phyloP scores from a whole-genome alignment of 495 filamentous ascomycete genomes.

The Neurospora intermedia region DNA sequence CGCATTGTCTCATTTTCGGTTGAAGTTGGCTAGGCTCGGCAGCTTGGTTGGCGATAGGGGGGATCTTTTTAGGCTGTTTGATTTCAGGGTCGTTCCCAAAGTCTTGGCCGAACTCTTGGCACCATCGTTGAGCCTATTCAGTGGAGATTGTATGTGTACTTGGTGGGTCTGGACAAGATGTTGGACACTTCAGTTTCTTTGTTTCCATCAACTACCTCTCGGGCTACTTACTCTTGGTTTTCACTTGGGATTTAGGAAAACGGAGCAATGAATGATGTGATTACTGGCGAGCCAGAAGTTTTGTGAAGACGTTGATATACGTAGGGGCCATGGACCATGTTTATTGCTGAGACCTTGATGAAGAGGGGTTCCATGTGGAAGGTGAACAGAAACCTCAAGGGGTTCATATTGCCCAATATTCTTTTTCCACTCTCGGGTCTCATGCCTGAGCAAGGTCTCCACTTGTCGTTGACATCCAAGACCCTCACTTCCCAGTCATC shows the following conservation, averaged over 20 bases:
- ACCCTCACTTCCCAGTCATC: background rate
- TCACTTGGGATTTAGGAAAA: background rate
- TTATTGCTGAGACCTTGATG: background rate
- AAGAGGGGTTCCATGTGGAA: background rate
- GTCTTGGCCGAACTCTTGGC: background rate
- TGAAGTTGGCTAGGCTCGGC: background rate
- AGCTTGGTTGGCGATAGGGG: background rate
- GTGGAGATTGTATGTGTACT: background rate
- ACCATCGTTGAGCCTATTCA: background rate
- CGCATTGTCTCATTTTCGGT: background rate
- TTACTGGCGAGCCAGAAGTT: background rate
- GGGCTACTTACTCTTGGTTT: background rate
- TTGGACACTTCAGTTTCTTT: background rate
- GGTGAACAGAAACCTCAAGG: background rate
- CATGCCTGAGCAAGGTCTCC: background rate
- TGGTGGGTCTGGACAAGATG: background rate
- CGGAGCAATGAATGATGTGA: background rate
- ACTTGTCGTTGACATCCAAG: background rate
- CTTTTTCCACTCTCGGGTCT: background rate
- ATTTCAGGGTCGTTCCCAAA: background rate
- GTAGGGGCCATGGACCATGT: background rate
- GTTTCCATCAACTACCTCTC: background rate
- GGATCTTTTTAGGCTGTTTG: background rate
- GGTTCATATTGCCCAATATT: background rate
- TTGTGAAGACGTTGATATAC: background rate